phyloP scores from a whole-genome alignment of 2,329 filamentous ascomycete species.

The Magnaporthiopsis incrustans region DNA sequence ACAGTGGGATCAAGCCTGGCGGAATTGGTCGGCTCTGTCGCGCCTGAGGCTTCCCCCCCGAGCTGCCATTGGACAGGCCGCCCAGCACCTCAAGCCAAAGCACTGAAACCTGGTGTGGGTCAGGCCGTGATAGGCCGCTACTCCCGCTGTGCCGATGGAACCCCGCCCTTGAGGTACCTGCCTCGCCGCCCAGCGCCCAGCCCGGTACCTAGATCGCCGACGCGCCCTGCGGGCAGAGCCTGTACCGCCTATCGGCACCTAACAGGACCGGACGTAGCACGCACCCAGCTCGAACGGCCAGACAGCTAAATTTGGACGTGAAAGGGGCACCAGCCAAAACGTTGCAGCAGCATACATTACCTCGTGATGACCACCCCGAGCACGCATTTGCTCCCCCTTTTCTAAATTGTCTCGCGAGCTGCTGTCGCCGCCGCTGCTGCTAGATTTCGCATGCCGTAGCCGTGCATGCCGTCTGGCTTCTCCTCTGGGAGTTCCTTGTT shows the following conservation, averaged over 20 bases:
- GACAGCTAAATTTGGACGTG: slow-evolving; percentile 1
- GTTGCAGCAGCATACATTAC: slow-evolving; percentile 2
- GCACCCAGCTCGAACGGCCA: slow-evolving; percentile 1
- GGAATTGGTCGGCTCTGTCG: slow-evolving; percentile 1
- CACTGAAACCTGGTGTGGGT: slow-evolving; percentile 8
- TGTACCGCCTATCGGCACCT: slow-evolving; percentile 1
- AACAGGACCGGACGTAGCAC: not conserved
- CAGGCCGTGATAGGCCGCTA: slow-evolving; percentile 1
- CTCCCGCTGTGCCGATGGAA: not conserved
- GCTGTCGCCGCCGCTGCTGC: not conserved
- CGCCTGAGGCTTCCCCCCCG: not conserved
- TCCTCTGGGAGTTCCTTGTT: not conserved
- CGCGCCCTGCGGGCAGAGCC: not conserved
- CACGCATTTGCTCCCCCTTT: not conserved
- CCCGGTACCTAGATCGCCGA: not conserved
- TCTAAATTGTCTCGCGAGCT: not conserved
- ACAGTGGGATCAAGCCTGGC: not conserved
- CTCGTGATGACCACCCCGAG: slow-evolving; percentile 7
- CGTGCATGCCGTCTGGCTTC: not conserved
- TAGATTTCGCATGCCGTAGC: slow-evolving; percentile 4
- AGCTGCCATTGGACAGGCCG: not conserved
- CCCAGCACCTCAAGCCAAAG: not conserved
- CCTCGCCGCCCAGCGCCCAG: not conserved
- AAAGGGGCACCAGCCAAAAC: slow-evolving; percentile 4
- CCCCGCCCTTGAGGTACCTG: slow-evolving; percentile 1